Base-by-base conservation (phyloP, 257 asterid genomes). In the Linderniella brevidens region DNA sequence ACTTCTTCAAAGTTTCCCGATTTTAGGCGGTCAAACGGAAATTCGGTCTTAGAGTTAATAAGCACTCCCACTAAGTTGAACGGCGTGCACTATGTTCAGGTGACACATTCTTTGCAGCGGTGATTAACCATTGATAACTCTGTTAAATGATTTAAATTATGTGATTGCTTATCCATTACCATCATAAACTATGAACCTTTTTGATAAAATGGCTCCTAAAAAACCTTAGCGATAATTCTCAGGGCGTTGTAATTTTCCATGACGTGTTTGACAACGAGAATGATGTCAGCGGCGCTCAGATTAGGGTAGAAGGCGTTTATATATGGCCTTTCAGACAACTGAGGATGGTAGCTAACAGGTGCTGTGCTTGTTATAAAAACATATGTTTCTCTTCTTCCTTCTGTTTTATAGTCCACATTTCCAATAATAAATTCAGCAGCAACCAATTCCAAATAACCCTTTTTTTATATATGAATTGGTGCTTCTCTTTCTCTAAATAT, bases 271-370 rank as follows among this genome's bases (percentile, higher is more conserved):
- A 82, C 58, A 74, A 79, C 56, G 96, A 81, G 51, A 72, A 67
- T 54, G 94, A 75, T 61, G 78, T 52, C 55, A 77, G 65, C 6
- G 82, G 92, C 54, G 82, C 96, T 69, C 86, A 75, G 73, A 72
- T 90, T 52, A 73, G 84, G 66, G 86, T 90, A 47, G 96, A 81
- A 68, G 99, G 99, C 48, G 99, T 85, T 58, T 85, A 90, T 64
- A 75, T 90, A 62, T 90, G 99, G 99, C 99, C 99, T 59, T 90
- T 90, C 78, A 79, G 93, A 81, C 96, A 90, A 58, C 83, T 90
- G 45, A 85, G 96, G 57, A 62, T 90, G 96, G 86, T 90, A 49
- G 93, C 86, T 50, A 73, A 58, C 79, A 82, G 99, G 99, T 90
- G 73, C 11, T 15, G n/a, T 51, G 39, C 19, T 58, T 49, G 10